A percentile compares a stretch with the other conserved stretches of the same genome.
Conservation (phyloP, 2,329 filamentous ascomycete species). For the Hypoxylon rubiginosum region DNA sequence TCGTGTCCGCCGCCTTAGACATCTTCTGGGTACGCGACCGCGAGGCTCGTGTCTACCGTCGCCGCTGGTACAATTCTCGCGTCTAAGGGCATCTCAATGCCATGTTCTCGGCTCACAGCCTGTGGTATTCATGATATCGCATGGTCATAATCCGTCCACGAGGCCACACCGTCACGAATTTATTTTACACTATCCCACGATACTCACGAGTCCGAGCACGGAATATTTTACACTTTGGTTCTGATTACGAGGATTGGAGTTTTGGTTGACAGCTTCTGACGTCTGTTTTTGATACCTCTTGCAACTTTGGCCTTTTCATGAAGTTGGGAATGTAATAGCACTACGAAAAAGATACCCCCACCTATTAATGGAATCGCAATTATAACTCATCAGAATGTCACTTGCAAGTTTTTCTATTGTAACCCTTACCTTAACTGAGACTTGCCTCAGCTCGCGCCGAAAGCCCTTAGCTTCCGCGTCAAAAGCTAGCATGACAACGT, state of each 20-base stretch:
- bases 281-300: neutral
- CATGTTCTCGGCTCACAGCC: neutral
- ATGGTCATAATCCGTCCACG: neutral
- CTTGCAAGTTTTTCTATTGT: neutral
- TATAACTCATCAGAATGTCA: neutral
- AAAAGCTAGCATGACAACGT: too few relatives aligned
- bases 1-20: constrained; percentile 72
- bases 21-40: constrained; percentile 66
- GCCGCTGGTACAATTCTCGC: constrained; percentile 48
- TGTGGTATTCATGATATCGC: neutral
- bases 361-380: constrained; percentile 16
- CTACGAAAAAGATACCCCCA: constrained; percentile 25
- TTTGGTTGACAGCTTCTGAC: neutral
- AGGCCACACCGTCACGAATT: neutral
- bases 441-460: too few relatives aligned
- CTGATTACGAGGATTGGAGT: constrained; percentile 3
- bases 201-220: neutral
- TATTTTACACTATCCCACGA: neutral
- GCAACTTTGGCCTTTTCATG: neutral
- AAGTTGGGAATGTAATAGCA: constrained; percentile 9
- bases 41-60: constrained; percentile 51
- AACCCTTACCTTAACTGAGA: too few relatives aligned
- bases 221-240: neutral
- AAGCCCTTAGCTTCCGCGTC: too few relatives aligned
- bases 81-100: constrained; percentile 43